Conservation (phyloP, 495 filamentous ascomycete species). For the Astrothelium macrocarpum region DNA sequence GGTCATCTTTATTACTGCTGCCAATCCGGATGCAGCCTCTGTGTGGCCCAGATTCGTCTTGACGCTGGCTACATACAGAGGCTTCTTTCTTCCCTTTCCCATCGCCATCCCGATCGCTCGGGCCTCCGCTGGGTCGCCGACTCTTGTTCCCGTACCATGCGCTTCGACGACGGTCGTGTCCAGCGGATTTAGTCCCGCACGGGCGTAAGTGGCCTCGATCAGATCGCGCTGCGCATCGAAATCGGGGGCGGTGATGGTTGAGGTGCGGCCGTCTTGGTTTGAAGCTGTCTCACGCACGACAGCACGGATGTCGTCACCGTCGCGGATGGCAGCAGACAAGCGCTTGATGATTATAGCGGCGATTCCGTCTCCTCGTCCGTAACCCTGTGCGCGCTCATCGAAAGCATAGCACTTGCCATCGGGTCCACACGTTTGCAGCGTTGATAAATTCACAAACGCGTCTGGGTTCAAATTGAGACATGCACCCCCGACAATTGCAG, state of each 20-base stretch:
- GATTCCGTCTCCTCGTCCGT: too few species aligned
- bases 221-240: not conserved
- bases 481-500: constrained; percentile 12
- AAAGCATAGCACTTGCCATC: too few species aligned
- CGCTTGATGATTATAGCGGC: too few species aligned
- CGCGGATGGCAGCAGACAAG: not conserved
- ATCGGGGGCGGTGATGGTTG: not conserved
- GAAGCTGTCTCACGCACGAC: not conserved
- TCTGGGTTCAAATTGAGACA: too few species aligned
- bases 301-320: not conserved
- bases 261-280: not conserved
- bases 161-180: constrained; percentile 20
- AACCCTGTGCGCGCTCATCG: too few species aligned
- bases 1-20: constrained; percentile 48
- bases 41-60: constrained; percentile 31
- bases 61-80: not conserved
- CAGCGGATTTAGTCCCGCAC: not conserved
- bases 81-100: not conserved
- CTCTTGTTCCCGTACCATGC: constrained; percentile 27
- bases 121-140: constrained; percentile 31
- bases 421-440: not conserved
- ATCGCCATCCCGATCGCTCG: not conserved
- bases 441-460: too few species aligned
- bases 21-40: constrained; percentile 48
- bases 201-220: not conserved